These are phyloP conservation scores for Epichloe sp. DNA, from an alignment of 2,329 filamentous ascomycete genomes.

Conservation along the genomic window DNA sequence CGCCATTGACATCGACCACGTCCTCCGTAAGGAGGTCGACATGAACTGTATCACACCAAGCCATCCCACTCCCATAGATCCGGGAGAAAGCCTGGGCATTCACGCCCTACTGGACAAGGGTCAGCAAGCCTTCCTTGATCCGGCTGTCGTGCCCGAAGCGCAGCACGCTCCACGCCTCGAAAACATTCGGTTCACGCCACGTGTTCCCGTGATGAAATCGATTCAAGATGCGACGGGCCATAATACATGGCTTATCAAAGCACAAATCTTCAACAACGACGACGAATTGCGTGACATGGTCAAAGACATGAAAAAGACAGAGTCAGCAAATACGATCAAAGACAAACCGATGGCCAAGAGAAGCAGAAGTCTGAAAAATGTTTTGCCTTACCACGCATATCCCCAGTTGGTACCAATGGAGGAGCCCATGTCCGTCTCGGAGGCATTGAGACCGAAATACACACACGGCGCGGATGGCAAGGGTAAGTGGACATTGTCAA, in stretches of 20 bases:
- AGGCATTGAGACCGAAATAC: conserved; percentile 16
- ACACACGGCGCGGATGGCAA: conserved; percentile 11
- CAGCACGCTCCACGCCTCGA: conserved; percentile 42
- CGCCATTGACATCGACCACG: conserved; percentile 86
- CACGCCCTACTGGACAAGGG: conserved; percentile 62
- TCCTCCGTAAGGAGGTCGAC: conserved; percentile 94
- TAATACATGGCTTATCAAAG: conserved; percentile 56
- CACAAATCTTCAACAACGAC: conserved; percentile 68
- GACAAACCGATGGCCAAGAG: conserved; percentile 13
- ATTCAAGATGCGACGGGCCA: conserved; percentile 37
- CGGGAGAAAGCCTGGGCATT: conserved; percentile 82
- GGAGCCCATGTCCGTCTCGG: conserved; percentile 23
- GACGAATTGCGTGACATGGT: conserved; percentile 62
- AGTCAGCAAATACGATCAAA: conserved; percentile 11
- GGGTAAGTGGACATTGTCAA: conserved; percentile 15
- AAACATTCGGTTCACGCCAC: conserved; percentile 52
- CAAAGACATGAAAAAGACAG: conserved; percentile 38
- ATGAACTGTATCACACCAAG: conserved; percentile 95
- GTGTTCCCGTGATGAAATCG: conserved; percentile 66
- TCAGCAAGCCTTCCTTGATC: conserved; percentile 53
- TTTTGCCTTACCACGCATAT: conserved; percentile 24
- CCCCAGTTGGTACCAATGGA: conserved; percentile 21
- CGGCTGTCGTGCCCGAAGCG: conserved; percentile 41
- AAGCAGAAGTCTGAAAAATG: conserved; percentile 14
- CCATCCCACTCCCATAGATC: conserved; percentile 62